Evolutionary conservation across 306 rosid genomes (phyloP).

Genomic region (Datisca glomerata): DNA sequence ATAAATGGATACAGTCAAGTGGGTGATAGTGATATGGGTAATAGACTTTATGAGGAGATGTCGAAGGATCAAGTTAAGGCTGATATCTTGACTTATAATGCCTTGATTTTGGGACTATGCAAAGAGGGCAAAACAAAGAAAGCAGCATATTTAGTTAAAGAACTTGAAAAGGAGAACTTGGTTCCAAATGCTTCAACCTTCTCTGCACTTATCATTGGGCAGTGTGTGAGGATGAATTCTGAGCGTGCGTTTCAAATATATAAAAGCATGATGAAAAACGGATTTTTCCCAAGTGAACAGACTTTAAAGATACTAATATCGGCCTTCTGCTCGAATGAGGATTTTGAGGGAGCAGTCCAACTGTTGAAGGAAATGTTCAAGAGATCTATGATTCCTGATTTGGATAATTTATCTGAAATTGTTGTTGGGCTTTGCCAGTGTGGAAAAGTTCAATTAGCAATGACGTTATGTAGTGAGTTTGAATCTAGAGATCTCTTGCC

Average conservation of each 20-base stretch:
- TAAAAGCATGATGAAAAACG: constrained; percentile 63
- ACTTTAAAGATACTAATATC: constrained; percentile 43
- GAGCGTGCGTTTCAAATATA: constrained; percentile 58
- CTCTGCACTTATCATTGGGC: constrained; percentile 62
- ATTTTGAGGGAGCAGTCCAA: constrained; percentile 65
- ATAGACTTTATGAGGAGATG: constrained; percentile 64
- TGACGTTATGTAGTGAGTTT: constrained; percentile 20
- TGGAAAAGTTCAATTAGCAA: constrained; percentile 33
- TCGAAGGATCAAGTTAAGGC: constrained; percentile 34
- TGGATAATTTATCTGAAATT: constrained; percentile 32
- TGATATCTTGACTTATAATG: constrained; percentile 69
- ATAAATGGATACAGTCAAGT: constrained; percentile 50
- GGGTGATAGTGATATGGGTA: constrained; percentile 52
- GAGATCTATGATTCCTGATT: constrained; percentile 38
- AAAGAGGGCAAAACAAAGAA: constrained; percentile 77
- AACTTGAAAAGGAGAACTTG: constrained; percentile 48
- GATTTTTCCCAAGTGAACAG: constrained; percentile 38
- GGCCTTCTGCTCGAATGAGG: constrained; percentile 45
- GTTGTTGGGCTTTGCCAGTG: constrained; percentile 34
- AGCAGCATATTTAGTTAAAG: constrained; percentile 57
- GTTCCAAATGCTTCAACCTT: constrained; percentile 62
- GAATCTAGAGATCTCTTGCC: constrained; percentile 19
- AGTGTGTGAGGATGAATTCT: constrained; percentile 44
- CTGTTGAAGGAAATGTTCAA: constrained; percentile 54
- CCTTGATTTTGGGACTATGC: constrained; percentile 75